Conservation (phyloP, 345 rosid species). For the Gossypium arboreum region DNA sequence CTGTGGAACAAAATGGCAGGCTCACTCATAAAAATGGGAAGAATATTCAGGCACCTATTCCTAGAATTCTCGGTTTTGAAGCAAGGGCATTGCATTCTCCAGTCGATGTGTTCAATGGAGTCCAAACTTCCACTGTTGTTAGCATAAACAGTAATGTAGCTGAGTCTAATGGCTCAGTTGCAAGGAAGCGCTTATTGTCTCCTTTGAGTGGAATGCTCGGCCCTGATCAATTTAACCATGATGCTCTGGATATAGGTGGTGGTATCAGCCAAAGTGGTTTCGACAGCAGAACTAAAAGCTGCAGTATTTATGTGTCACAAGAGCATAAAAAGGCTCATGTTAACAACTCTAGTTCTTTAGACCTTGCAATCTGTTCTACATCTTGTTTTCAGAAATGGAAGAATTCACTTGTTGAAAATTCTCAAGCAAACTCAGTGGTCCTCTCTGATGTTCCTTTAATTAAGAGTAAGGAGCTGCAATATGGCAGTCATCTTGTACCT, state of each 20-base stretch:
- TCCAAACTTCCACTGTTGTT: constrained; percentile 29
- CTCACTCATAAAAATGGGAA: constrained; percentile 28
- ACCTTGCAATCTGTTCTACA: constrained; percentile 21
- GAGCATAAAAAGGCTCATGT: constrained; percentile 57
- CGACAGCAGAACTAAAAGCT: constrained; percentile 11
- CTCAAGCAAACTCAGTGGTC: constrained; percentile 17
- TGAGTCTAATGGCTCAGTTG: constrained; percentile 39
- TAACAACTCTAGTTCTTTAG: constrained; percentile 22
- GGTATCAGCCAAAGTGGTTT: constrained; percentile 29
- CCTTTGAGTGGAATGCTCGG: constrained; percentile 44
- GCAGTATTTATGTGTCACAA: constrained; percentile 27
- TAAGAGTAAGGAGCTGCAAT: constrained; percentile 20
- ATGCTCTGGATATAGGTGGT: constrained; percentile 37
- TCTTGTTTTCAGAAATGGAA: constrained; percentile 25
- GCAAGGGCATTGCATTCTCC: constrained; percentile 33
- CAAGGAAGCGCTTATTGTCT: constrained; percentile 51
- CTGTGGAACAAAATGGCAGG: constrained; percentile 27
- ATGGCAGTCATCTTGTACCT: constrained; percentile 13
- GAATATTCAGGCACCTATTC: constrained; percentile 35
- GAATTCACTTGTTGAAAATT: constrained; percentile 14
- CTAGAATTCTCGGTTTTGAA: constrained; percentile 54
- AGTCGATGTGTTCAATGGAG: constrained; percentile 21
- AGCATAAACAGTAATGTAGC: constrained; percentile 23
- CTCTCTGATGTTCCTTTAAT: constrained; percentile 45
- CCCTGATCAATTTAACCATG: constrained; percentile 39